Percentiles rank a stretch among this genome's conserved stretches.
Evolutionary conservation across 768 basidiomycete genomes (phyloP).

Genomic region (Suillus sp.): DNA sequence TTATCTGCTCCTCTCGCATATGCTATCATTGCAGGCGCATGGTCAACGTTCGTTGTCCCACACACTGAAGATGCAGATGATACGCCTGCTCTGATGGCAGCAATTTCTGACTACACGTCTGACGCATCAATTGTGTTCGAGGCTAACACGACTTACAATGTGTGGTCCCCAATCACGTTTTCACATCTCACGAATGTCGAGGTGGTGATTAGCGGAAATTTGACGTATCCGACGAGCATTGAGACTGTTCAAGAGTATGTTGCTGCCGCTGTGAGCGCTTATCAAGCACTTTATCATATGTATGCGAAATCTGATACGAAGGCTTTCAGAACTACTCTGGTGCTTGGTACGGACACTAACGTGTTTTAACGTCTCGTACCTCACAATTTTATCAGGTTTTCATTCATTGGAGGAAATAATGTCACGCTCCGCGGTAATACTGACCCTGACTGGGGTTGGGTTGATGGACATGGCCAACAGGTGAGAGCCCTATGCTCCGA

Average conservation of each 20-base stretch:
- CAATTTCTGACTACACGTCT: constrained; percentile 40
- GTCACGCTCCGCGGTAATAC: constrained; percentile 57
- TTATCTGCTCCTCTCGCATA: constrained; percentile 50
- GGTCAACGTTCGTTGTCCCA: constrained; percentile 54
- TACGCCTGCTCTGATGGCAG: constrained; percentile 48
- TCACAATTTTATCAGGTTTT: constrained; percentile 42
- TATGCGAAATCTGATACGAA: constrained; percentile 6
- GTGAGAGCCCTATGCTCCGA: constrained; percentile 27
- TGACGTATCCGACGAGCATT: constrained; percentile 57
- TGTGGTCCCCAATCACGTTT: constrained; percentile 61
- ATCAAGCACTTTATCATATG: background rate
- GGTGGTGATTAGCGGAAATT: constrained; percentile 56
- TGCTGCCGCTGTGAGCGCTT: constrained; percentile 41
- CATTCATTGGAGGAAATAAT: constrained; percentile 56
- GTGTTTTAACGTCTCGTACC: background rate
- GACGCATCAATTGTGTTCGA: constrained; percentile 59
- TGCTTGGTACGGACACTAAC: constrained; percentile 37
- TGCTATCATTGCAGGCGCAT: constrained; percentile 34
- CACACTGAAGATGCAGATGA: constrained; percentile 53
- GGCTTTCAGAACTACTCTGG: constrained; percentile 43
- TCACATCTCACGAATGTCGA: constrained; percentile 58
- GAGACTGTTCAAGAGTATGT: constrained; percentile 51
- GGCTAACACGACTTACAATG: constrained; percentile 59
- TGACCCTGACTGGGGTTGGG: constrained; percentile 65
- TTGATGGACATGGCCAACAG: constrained; percentile 60